Evolutionary conservation across 2,329 filamentous ascomycete species (phyloP), one percentile per base, ranked within the genome.

Genomic region (Fusarium hostae): DNA sequence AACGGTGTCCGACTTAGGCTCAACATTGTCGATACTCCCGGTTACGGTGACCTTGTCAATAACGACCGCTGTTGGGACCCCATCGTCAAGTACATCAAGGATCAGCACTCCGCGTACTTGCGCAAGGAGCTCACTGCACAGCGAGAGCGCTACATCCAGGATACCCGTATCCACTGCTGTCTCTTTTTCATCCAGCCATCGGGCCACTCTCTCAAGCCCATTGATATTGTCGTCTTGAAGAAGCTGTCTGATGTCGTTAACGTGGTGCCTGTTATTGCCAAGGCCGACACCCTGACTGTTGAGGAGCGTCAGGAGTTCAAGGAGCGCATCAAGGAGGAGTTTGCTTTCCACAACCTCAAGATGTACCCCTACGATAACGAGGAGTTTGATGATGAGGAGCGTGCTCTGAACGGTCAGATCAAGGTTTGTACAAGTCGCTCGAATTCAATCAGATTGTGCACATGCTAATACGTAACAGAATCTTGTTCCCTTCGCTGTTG

Each of bases 281-380:
- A 99, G 89, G 93, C 96, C 65, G 96, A 99, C 83, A 96, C 94
- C 58, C 87, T 99, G 79, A 99, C 96, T 18, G 88, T 98, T 37
- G 95, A 99, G 84, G 96, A 99, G 89, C 92, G 96, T 77, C 90
- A 91, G 81, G 93, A 92, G 54, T 99, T 99, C 91, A 99, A 99
- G 90, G 94, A 98, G 86, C 90, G 92, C 82, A 99, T 99, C 88
- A 98, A 97, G 92, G 96, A 98, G 88, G 96, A 99, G 84, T 99
- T 99, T 82, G 87, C 93, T 65, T 99, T 99, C 92, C 96, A 99
- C 90, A 98, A 98, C 88, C 90, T 99, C 80, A 95, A 97, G 89
- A 99, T 99, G 96, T 99, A 97, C 88, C 96, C 96, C 68, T 99
- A 99, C 83, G 96, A 99, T 84, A 98, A 98, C 81, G 96, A 99